Conservation (phyloP, 78 protist species). For the Dictyostelium discoideum region dicty_2.7 NC_007091.3:251501-252000, state of each 20-base stretch:
- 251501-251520: background rate
- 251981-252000: slow-evolving; percentile 23
- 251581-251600: background rate
- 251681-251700: background rate
- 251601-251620: background rate
- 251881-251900: background rate
- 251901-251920: background rate
- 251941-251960: slow-evolving; percentile 34
- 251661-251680: background rate
- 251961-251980: slow-evolving; percentile 40
- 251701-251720: background rate
- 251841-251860: background rate
- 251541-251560: background rate
- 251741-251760: background rate
- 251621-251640: background rate
- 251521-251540: background rate
- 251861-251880: slow-evolving; percentile 6
- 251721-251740: background rate
- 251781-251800: too few relatives aligned
- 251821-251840: too few relatives aligned
- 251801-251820: too few relatives aligned
- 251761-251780: background rate
- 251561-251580: background rate
- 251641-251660: background rate
- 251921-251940: slow-evolving; percentile 42